A percentile compares a stretch with the other conserved stretches of the same genome.
Evolutionary conservation across 345 rosid species (phyloP).

Genomic region (Sonneratia alba): DNA sequence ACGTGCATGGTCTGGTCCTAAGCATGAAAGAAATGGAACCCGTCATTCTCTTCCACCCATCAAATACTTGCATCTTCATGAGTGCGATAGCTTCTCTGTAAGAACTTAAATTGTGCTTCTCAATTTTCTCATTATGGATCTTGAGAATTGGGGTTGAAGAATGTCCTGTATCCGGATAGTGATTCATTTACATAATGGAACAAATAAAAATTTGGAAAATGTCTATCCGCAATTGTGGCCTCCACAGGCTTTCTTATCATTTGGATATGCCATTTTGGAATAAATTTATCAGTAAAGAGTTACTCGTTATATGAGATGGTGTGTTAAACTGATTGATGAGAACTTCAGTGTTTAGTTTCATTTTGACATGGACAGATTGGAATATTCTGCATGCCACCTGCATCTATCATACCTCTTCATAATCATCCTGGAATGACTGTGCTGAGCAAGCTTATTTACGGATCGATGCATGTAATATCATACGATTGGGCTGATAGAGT

Average conservation of each 20-base stretch:
- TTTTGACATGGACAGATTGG: slow-evolving; percentile 55
- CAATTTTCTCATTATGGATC: background rate
- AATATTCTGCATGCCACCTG: slow-evolving; percentile 87
- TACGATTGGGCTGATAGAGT: slow-evolving; percentile 78
- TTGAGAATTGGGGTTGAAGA: background rate
- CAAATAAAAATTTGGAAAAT: too few species aligned
- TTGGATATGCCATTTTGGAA: too few species aligned
- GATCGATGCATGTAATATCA: slow-evolving; percentile 71
- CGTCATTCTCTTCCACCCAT: slow-evolving; percentile 55
- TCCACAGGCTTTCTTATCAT: too few species aligned
- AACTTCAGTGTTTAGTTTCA: background rate
- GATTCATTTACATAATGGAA: too few species aligned
- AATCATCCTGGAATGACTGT: slow-evolving; percentile 97
- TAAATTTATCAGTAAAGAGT: too few species aligned
- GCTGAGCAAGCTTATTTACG: slow-evolving; percentile 86
- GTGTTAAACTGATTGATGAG: background rate
- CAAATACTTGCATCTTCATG: slow-evolving; percentile 78
- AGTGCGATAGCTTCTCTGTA: slow-evolving; percentile 90
- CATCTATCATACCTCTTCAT: slow-evolving; percentile 87
- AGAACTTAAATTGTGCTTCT: slow-evolving; percentile 16
- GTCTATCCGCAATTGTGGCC: too few species aligned
- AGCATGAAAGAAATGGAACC: slow-evolving; percentile 58
- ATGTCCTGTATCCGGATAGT: background rate
- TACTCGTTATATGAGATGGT: too few species aligned
- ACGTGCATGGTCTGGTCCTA: slow-evolving; percentile 53